phyloP scores from a whole-genome alignment of 1,284 basidiomycete genomes.

The Rhodotorula sp. region DNA sequence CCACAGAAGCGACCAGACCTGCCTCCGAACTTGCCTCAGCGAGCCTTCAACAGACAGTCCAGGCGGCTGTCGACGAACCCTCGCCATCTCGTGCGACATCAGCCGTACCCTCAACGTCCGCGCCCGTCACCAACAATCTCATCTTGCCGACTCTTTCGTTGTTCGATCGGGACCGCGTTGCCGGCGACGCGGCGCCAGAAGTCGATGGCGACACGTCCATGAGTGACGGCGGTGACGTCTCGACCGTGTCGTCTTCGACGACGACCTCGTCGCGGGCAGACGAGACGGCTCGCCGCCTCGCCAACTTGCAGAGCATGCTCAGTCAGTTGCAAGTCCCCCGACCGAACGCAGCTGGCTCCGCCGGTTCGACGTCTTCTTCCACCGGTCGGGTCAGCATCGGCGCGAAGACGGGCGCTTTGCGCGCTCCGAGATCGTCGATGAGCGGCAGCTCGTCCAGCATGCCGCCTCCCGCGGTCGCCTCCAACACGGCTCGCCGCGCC shows the following conservation, averaged over 20 bases:
- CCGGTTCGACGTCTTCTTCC: neutral
- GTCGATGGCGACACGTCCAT: neutral
- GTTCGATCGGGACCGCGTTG: neutral
- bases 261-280: conserved; percentile 19
- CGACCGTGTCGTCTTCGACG: conserved; percentile 10
- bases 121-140: neutral
- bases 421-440: neutral
- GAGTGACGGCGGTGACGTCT: conserved; percentile 3
- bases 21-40: neutral
- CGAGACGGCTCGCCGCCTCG: conserved; percentile 40
- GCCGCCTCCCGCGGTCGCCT: neutral
- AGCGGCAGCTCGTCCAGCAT: neutral
- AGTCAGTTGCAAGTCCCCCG: conserved; percentile 34
- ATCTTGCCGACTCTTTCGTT: neutral
- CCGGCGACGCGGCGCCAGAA: neutral
- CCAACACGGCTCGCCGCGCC: neutral
- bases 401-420: neutral
- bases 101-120: neutral
- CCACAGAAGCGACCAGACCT: neutral
- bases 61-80: neutral
- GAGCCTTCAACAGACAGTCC: neutral
- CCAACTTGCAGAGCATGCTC: conserved; percentile 42
- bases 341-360: neutral
- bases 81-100: neutral
- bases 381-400: neutral